Percentiles rank a stretch among this genome's conserved stretches.
phyloP scores from a whole-genome alignment of 805 yeast genomes.

The Metschnikowia similis region DNA sequence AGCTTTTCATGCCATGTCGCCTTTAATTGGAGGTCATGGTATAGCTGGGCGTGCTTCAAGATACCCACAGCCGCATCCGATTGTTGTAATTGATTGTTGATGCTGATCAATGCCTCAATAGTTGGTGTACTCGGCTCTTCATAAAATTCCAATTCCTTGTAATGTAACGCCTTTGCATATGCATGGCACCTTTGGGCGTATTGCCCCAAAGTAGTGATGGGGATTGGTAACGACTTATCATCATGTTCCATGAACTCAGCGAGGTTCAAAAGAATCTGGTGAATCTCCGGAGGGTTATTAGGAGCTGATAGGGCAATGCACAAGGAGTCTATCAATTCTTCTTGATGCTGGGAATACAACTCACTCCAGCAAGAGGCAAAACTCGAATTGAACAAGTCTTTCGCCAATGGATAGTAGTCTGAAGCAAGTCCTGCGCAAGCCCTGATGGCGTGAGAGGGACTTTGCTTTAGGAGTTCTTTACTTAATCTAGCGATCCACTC shows the following conservation, averaged over 20 bases:
- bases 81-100: slow-evolving; percentile 92
- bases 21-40: slow-evolving; percentile 83
- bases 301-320: slow-evolving; percentile 86
- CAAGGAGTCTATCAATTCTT: slow-evolving; percentile 78
- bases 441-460: slow-evolving; percentile 90
- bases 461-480: slow-evolving; percentile 80
- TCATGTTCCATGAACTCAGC: slow-evolving; percentile 98
- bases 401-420: slow-evolving; percentile 81
- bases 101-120: slow-evolving; percentile 85
- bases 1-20: slow-evolving; percentile 98
- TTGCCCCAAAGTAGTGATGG: slow-evolving; percentile 83
- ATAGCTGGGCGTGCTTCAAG: slow-evolving; percentile 87
- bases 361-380: slow-evolving; percentile 96
- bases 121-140: slow-evolving; percentile 91
- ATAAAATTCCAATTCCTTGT: slow-evolving; percentile 90
- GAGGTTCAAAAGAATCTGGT: slow-evolving; percentile 80
- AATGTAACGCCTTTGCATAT: slow-evolving; percentile 94
- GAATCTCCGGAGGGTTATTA: slow-evolving; percentile 92
- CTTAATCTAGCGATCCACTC: slow-evolving; percentile 92
- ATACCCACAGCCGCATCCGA: slow-evolving; percentile 98
- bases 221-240: slow-evolving; percentile 87
- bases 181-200: slow-evolving; percentile 96
- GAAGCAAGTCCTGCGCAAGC: slow-evolving; percentile 90
- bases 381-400: slow-evolving; percentile 87
- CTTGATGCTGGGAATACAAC: slow-evolving; percentile 81